Percentiles rank a stretch among this genome's conserved stretches.
Conservation (phyloP, 2,329 filamentous ascomycete species). For the Lojkania enalia region DNA sequence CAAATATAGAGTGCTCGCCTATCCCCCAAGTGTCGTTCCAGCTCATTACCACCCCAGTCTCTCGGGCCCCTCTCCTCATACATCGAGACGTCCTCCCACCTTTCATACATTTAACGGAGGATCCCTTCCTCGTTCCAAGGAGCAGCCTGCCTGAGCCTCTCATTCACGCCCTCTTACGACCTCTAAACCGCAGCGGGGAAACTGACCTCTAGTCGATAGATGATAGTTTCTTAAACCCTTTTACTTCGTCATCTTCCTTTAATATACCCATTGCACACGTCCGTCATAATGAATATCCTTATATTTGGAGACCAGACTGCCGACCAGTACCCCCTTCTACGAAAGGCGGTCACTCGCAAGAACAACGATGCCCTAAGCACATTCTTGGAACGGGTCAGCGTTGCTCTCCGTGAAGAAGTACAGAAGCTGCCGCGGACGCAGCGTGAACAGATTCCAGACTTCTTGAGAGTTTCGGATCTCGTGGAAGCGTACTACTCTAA, state of each 20-base stretch:
- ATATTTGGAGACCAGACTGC: conserved; percentile 74
- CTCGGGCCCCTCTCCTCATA: conserved; percentile 26
- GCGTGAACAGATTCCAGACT: conserved; percentile 62
- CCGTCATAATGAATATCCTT: conserved; percentile 53
- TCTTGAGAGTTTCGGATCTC: conserved; percentile 65
- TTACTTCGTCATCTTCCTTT: conserved; percentile 18
- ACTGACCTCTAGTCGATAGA: not conserved
- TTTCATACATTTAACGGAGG: conserved; percentile 13
- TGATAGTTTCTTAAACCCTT: conserved; percentile 1
- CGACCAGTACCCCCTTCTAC: conserved; percentile 66
- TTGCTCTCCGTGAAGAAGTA: conserved; percentile 64
- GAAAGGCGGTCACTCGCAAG: conserved; percentile 52
- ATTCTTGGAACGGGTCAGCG: conserved; percentile 63
- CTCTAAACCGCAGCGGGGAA: not conserved
- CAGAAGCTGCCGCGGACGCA: conserved; percentile 61
- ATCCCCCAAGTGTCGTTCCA: conserved; percentile 24
- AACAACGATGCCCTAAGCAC: conserved; percentile 62
- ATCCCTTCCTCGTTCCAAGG: conserved; percentile 2
- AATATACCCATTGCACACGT: conserved; percentile 25
- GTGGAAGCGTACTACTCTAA: conserved; percentile 66
- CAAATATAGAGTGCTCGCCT: conserved; percentile 43
- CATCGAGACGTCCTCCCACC: conserved; percentile 9
- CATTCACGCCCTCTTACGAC: conserved; percentile 9
- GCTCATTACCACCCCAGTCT: conserved; percentile 30
- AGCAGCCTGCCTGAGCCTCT: conserved; percentile 11